These are phyloP conservation scores for Lagenaria siceraria DNA, from an alignment of 306 rosid genomes.

Conservation along the genomic window DNA sequence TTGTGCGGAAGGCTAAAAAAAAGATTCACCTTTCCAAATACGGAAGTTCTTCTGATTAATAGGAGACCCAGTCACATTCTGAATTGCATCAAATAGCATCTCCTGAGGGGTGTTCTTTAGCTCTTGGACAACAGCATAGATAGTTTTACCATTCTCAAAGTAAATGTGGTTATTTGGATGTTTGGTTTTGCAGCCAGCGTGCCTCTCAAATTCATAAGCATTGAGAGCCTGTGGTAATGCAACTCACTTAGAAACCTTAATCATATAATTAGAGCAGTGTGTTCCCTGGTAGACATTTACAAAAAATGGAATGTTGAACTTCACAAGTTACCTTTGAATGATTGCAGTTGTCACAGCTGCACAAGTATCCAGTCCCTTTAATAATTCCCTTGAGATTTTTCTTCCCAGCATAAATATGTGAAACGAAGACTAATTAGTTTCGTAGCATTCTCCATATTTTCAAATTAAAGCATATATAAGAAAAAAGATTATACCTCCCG, in stretches of 20 bases:
- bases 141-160: conserved; percentile 88
- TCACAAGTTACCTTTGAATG: conserved; percentile 48
- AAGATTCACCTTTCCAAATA: conserved; percentile 60
- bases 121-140: conserved; percentile 90
- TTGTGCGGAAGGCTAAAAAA: not conserved
- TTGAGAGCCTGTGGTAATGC: conserved; percentile 59
- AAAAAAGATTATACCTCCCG: conserved; percentile 43
- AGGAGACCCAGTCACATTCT: conserved; percentile 66
- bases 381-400: conserved; percentile 59
- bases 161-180: conserved; percentile 93
- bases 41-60: conserved; percentile 79
- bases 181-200: conserved; percentile 92
- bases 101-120: conserved; percentile 85
- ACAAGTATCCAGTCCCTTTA: conserved; percentile 86
- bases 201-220: conserved; percentile 94
- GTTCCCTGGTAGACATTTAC: not conserved
- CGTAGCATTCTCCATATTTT: not conserved
- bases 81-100: conserved; percentile 70
- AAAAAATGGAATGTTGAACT: not conserved
- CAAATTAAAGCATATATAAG: conserved; percentile 5
- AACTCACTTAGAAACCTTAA: conserved; percentile 22
- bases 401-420: conserved; percentile 30
- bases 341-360: conserved; percentile 72
- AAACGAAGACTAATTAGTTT: not conserved
- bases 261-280: not conserved